phyloP scores from a whole-genome alignment of 495 filamentous ascomycete species.

The Hypomontagnella monticulosa region DNA sequence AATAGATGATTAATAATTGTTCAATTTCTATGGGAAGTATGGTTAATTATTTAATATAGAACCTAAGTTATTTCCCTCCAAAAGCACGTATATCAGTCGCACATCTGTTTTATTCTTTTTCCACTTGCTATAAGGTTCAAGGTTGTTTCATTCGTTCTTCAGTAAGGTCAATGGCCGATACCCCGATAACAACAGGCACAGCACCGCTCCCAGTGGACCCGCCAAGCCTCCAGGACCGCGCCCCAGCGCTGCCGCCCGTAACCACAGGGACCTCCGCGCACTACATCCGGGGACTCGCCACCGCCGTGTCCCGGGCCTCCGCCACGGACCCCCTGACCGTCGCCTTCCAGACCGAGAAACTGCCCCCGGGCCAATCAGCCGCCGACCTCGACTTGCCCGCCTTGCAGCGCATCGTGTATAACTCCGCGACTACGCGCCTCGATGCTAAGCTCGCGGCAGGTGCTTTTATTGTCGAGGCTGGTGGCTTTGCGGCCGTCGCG shows the following conservation, averaged over 20 bases:
- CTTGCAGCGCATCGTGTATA: conserved; percentile 7
- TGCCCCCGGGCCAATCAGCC: conserved; percentile 4
- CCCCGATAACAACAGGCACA: conserved; percentile 7
- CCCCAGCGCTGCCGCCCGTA: conserved; percentile 8
- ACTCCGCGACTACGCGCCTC: not conserved
- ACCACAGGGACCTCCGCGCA: conserved; percentile 28
- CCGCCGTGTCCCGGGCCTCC: conserved; percentile 19
- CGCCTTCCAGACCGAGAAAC: conserved; percentile 17
- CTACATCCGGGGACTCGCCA: conserved; percentile 19
- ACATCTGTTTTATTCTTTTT: no score
- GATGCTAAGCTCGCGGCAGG: conserved; percentile 6
- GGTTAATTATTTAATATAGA: no score
- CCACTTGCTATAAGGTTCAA: no score
- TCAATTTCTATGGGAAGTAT: no score
- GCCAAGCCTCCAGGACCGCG: not conserved
- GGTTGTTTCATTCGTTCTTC: no score
- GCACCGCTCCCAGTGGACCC: not conserved
- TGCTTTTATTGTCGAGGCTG: conserved; percentile 21
- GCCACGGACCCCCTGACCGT: conserved; percentile 15
- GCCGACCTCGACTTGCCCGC: conserved; percentile 1
- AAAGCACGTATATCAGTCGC: no score
- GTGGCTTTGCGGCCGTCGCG: conserved; percentile 21
- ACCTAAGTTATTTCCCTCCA: no score
- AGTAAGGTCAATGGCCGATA: conserved; percentile 23
- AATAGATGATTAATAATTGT: no score